phyloP scores from a whole-genome alignment of 306 rosid genomes.

The Fragaria iinumae region DNA sequence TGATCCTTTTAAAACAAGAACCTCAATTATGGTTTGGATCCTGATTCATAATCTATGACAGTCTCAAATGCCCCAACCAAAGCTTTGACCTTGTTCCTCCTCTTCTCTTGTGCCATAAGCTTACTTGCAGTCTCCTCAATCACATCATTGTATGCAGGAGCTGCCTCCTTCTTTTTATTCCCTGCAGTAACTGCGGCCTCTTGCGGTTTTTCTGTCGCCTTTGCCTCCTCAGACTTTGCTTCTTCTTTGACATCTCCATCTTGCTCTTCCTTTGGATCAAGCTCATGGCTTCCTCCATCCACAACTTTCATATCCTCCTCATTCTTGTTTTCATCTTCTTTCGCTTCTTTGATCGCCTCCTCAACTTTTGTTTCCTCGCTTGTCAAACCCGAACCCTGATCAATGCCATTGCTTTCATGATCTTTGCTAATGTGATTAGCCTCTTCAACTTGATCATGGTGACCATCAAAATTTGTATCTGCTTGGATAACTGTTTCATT shows the following conservation, averaged over 20 bases:
- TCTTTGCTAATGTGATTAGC: constrained; percentile 12
- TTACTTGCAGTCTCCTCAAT: constrained; percentile 63
- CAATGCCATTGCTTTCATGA: constrained; percentile 20
- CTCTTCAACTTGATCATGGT: constrained; percentile 5
- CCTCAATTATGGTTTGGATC: constrained; percentile 29
- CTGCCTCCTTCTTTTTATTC: constrained; percentile 43
- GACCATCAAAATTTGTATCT: neutral
- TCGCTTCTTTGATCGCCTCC: constrained; percentile 21
- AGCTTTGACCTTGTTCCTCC: constrained; percentile 76
- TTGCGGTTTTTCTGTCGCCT: neutral
- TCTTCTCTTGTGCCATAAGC: constrained; percentile 44
- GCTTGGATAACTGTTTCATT: neutral
- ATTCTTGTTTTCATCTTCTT: constrained; percentile 23
- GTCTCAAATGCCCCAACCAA: constrained; percentile 92
- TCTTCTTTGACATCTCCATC: constrained; percentile 7
- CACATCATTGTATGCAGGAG: constrained; percentile 60
- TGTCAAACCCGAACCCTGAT: constrained; percentile 6
- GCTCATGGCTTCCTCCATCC: neutral
- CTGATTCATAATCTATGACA: constrained; percentile 75
- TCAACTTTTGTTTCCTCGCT: constrained; percentile 22
- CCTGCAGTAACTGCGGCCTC: neutral
- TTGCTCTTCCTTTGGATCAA: constrained; percentile 24
- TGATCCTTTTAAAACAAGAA: neutral
- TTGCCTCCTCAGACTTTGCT: neutral
- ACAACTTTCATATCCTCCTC: constrained; percentile 8